phyloP scores from a whole-genome alignment of 1,139 yeast species.

The Arxiozyma telluris region DNA sequence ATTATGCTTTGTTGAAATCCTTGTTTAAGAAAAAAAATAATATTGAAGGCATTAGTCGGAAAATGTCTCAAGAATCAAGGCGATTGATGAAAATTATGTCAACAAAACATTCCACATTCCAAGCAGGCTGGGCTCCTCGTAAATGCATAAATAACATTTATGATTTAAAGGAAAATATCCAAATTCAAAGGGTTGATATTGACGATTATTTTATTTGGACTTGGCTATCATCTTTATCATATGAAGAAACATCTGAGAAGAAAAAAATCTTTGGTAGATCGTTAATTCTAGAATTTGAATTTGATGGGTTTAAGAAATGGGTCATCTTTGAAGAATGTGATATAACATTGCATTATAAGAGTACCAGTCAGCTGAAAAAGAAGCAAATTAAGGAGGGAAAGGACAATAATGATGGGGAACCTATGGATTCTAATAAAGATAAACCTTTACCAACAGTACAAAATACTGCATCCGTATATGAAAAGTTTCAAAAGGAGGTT shows the following conservation, averaged over 20 bases:
- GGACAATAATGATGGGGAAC: neutral
- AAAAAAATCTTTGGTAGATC: conserved; percentile 73
- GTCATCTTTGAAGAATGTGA: conserved; percentile 66
- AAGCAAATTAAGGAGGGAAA: conserved; percentile 4
- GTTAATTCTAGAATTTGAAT: conserved; percentile 58
- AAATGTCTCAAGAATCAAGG: conserved; percentile 66
- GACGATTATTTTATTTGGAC: conserved; percentile 90
- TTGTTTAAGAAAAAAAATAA: conserved; percentile 50
- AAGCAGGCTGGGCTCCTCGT: conserved; percentile 33
- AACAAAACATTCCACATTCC: conserved; percentile 37
- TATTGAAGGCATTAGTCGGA: conserved; percentile 48
- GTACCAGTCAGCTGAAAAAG: conserved; percentile 18
- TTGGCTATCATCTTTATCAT: conserved; percentile 71
- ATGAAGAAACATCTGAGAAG: conserved; percentile 60
- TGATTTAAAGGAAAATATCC: conserved; percentile 24
- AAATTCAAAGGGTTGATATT: conserved; percentile 57
- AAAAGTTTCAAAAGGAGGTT: conserved; percentile 19
- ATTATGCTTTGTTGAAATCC: conserved; percentile 64
- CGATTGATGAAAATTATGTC: conserved; percentile 55
- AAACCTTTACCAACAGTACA: conserved; percentile 7
- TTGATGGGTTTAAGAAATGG: conserved; percentile 79
- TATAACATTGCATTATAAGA: conserved; percentile 34
- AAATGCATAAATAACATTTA: conserved; percentile 8
- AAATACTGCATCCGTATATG: conserved; percentile 15
- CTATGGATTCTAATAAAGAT: neutral